A percentile compares a stretch with the other conserved stretches of the same genome.
Conservation (phyloP, 2,329 filamentous ascomycete species). For the Neurospora sp. region DNA sequence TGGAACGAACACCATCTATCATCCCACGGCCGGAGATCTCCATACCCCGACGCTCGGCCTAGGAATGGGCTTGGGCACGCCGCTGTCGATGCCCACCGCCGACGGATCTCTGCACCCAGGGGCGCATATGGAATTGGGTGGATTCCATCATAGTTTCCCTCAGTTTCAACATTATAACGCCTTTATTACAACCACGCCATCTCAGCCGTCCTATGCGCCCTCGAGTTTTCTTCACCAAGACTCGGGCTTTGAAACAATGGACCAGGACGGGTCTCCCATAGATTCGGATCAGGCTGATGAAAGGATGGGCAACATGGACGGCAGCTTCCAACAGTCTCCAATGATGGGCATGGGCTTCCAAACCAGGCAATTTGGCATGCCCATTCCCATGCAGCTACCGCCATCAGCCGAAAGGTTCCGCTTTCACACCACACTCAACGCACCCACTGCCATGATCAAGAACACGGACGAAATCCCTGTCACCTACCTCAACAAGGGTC, state of each 20-base stretch:
- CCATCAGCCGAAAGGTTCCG: conserved; percentile 65
- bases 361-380: conserved; percentile 34
- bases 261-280: conserved; percentile 63
- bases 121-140: conserved; percentile 53
- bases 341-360: conserved; percentile 50
- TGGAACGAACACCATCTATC: conserved; percentile 70
- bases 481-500: conserved; percentile 97
- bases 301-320: conserved; percentile 46
- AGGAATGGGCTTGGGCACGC: conserved; percentile 69
- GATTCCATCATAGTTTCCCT: conserved; percentile 48
- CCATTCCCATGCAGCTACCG: conserved; percentile 38
- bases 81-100: conserved; percentile 67
- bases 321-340: conserved; percentile 52
- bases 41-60: conserved; percentile 72
- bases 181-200: conserved; percentile 54
- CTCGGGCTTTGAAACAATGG: conserved; percentile 69
- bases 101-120: conserved; percentile 54
- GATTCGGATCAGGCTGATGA: conserved; percentile 42
- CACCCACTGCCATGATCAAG: conserved; percentile 93
- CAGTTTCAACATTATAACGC: conserved; percentile 61
- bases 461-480: conserved; percentile 83
- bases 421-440: conserved; percentile 82
- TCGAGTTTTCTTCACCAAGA: conserved; percentile 75
- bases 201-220: conserved; percentile 58
- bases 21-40: conserved; percentile 74